Evolutionary conservation across 176 grass and related monocot genomes (phyloP), one percentile per base, ranked within the genome.

Genomic region (Carex parvula): DNA sequence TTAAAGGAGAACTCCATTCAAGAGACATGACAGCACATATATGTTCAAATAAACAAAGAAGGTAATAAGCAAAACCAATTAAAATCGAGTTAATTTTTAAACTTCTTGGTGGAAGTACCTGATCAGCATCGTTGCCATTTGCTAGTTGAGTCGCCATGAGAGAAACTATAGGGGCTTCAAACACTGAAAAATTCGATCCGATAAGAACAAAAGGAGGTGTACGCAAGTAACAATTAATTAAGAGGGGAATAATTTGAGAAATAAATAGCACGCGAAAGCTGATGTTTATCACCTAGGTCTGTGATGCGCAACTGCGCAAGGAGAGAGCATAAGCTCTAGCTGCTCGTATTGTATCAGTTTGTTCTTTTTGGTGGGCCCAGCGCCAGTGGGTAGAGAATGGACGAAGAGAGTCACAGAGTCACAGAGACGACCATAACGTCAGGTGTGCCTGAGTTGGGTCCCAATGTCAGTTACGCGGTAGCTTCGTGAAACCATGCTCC

Each of bases 41-140:
- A 32, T 17, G 24, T 77, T 74, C 20, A 26, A 74, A 14, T 53
- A 15, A 74, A 50, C n/a, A 74, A 29, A 54, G 4, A 67, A 16
- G 13, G 30, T 67, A 16, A 6, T 66, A 33, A 30, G 32, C 1
- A 70, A 16, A 16, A 57, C 18, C 75, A 79, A 77, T 32, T 55
- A 56, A 9, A 55, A 77, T 26, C 52, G 10, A 77, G 8, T 71
- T 0, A 11, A 77, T 56, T 56, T 2, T 76, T 17, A 9, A 53
- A 33, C 1, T 30, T 30, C 7, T 18, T 17, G 50, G 46, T 57
- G 73, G 13, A 21, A 42, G 52, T 55, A 93, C 93, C 93, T 91
- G 93, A 30, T 91, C 87, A 67, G 87, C 82, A 46, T 86, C 83
- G 67, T 56, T 73, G 81, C 37, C 35, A 53, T 56, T 59, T 29